Base-by-base conservation (phyloP, 2,329 filamentous ascomycete species). In the Truncatella angustata region DNA sequence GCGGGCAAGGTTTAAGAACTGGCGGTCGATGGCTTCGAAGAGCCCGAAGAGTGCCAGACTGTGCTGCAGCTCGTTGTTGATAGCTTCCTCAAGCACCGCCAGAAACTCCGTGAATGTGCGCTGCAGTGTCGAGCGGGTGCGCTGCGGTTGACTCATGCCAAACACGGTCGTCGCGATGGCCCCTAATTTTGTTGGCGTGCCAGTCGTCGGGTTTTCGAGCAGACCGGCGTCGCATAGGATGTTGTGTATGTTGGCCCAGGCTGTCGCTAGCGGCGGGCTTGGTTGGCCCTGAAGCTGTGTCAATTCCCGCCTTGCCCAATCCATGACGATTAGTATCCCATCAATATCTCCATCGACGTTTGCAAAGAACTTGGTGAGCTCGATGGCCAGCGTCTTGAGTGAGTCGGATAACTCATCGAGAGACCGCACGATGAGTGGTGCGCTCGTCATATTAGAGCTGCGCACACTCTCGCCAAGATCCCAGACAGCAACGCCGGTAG, bases 311-410 rank as follows among this genome's bases (percentile, higher is more conserved):
- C 88, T 88, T 12, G 91, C 90, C 93, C 93, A 97, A 66, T 96
- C 91, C 91, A 97, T 97, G 48, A 95, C 91, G 55, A 94, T 87
- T 32, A 97, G 79, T 59, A 97, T 96, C 54, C 81, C 87, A 66
- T 97, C 93, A 61, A 97, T 88, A 64, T 97, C 93, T 23, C 91
- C 90, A 62, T 97, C 91, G 11, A 97, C 91, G 58, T 92, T 90
- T 48, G 91, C 89, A 68, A 97, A 96, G 75, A 97, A 97, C 63
- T 87, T 86, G 6, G 90, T 96, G 59, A 97, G 81, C 67, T 96
- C 91, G 14, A 91, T 78, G 1, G 91, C 90, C 21, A 97, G 77
- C 3, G 84, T 86, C 71, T 93, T 95, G 55, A 97, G 80, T 50
- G 84, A 91, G 56, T 96, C 91, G 57, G 89, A 92, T 34, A 97